Conservation (phyloP, 306 rosid genomes). For the Dryas drummondii region DNA sequence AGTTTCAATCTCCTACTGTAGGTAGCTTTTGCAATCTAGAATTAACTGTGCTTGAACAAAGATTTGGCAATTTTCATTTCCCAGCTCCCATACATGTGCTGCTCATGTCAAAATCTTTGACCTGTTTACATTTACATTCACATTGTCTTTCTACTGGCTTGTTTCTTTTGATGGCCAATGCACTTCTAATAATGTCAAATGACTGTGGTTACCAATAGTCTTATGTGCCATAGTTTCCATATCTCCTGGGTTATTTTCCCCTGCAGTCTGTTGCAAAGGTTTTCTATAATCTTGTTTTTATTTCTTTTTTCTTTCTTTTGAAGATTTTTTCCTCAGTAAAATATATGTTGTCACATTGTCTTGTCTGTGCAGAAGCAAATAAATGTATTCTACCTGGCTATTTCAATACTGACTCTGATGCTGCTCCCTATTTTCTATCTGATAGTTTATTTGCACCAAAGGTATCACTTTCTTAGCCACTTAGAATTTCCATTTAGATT, state of each 20-base stretch:
- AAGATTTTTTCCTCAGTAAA: background rate
- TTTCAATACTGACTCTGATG: slow-evolving; percentile 74
- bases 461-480: slow-evolving; percentile 42
- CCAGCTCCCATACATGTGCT: slow-evolving; percentile 13
- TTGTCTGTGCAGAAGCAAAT: slow-evolving; percentile 55
- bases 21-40: slow-evolving; percentile 12
- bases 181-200: background rate
- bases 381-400: slow-evolving; percentile 68
- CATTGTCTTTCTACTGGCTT: slow-evolving; percentile 16
- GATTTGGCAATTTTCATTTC: slow-evolving; percentile 14
- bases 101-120: slow-evolving; percentile 14
- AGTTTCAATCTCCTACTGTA: slow-evolving; percentile 19
- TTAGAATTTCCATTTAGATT: slow-evolving; percentile 12
- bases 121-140: background rate
- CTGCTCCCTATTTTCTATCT: slow-evolving; percentile 90
- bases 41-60: slow-evolving; percentile 3
- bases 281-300: slow-evolving; percentile 3
- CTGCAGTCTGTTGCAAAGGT: background rate
- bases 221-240: background rate
- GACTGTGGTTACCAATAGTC: background rate
- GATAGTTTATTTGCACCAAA: slow-evolving; percentile 70
- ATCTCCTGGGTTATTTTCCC: background rate
- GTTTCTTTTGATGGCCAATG: background rate
- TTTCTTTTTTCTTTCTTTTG: background rate
- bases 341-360: slow-evolving; percentile 3